These are phyloP conservation scores for Pseudophaeomoniella oleicola DNA, from an alignment of 2,329 filamentous ascomycete species.

Conservation along the genomic window DNA sequence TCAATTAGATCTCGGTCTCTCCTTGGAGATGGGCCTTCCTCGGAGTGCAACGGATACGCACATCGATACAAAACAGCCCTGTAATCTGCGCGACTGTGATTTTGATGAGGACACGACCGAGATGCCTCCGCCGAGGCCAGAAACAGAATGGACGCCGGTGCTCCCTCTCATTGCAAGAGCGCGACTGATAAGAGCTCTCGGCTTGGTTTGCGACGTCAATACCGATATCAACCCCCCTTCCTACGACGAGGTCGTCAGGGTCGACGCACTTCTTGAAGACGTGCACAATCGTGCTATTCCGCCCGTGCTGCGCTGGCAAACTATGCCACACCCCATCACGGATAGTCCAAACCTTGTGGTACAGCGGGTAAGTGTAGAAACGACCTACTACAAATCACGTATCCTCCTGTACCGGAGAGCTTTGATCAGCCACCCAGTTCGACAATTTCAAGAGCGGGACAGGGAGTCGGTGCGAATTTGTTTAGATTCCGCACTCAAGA, in stretches of 20 bases:
- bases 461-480: conserved; percentile 12
- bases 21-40: conserved; percentile 37
- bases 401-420: conserved; percentile 14
- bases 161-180: conserved; percentile 22
- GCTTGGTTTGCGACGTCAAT: conserved; percentile 22
- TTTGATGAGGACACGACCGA: conserved; percentile 34
- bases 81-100: conserved; percentile 47
- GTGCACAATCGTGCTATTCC: conserved; percentile 14
- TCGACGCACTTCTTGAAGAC: conserved; percentile 21
- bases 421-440: conserved; percentile 11
- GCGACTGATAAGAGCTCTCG: conserved; percentile 20
- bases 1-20: conserved; percentile 23
- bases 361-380: conserved; percentile 14
- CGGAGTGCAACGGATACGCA: conserved; percentile 45
- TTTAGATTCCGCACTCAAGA: conserved; percentile 14
- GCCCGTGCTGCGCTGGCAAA: conserved; percentile 12
- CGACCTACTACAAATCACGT: conserved; percentile 14
- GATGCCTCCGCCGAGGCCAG: conserved; percentile 38
- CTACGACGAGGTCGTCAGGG: conserved; percentile 21
- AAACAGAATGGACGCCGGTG: conserved; percentile 35
- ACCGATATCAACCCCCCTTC: conserved; percentile 17
- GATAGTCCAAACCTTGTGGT: conserved; percentile 14
- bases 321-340: conserved; percentile 15
- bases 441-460: conserved; percentile 12
- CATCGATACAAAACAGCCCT: conserved; percentile 40